Percentiles rank a stretch among this genome's conserved stretches.
phyloP scores from a whole-genome alignment of 2,329 filamentous ascomycete genomes.

The Incumbomyces lentus region DNA sequence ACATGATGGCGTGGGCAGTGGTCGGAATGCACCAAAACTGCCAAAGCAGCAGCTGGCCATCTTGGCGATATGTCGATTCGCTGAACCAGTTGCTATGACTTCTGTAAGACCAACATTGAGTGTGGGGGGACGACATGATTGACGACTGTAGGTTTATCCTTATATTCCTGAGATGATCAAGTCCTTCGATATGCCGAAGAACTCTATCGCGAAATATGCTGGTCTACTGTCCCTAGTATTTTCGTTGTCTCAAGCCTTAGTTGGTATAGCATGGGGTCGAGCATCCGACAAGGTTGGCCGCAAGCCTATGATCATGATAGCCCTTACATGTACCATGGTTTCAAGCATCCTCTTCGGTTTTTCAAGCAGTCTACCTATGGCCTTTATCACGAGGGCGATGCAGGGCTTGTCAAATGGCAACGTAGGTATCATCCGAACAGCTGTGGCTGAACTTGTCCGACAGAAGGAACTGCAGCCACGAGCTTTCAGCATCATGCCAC shows the following conservation, averaged over 20 bases:
- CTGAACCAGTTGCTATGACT: slow-evolving; percentile 60
- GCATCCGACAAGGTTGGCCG: slow-evolving; percentile 70
- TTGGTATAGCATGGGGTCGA: slow-evolving; percentile 65
- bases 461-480: slow-evolving; percentile 75
- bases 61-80: slow-evolving; percentile 66
- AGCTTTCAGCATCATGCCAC: slow-evolving; percentile 87
- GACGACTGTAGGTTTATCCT: slow-evolving; percentile 28
- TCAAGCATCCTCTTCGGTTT: slow-evolving; percentile 76
- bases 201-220: slow-evolving; percentile 71
- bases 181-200: slow-evolving; percentile 60
- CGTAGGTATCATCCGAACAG: slow-evolving; percentile 82
- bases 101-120: slow-evolving; percentile 38
- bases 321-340: slow-evolving; percentile 67
- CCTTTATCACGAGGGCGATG: slow-evolving; percentile 65
- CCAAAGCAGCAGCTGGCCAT: slow-evolving; percentile 68
- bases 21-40: slow-evolving; percentile 45
- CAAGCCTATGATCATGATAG: slow-evolving; percentile 68
- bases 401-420: slow-evolving; percentile 82
- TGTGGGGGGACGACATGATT: slow-evolving; percentile 6
- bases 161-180: slow-evolving; percentile 65
- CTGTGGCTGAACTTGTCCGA: slow-evolving; percentile 86
- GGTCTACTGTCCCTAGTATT: slow-evolving; percentile 63
- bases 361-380: slow-evolving; percentile 67
- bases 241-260: slow-evolving; percentile 59
- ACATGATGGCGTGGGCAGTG: slow-evolving; percentile 4